Evolutionary conservation across 2,329 filamentous ascomycete genomes (phyloP), one percentile per base, ranked within the genome.

Genomic region (Fusarium cicatricum): DNA sequence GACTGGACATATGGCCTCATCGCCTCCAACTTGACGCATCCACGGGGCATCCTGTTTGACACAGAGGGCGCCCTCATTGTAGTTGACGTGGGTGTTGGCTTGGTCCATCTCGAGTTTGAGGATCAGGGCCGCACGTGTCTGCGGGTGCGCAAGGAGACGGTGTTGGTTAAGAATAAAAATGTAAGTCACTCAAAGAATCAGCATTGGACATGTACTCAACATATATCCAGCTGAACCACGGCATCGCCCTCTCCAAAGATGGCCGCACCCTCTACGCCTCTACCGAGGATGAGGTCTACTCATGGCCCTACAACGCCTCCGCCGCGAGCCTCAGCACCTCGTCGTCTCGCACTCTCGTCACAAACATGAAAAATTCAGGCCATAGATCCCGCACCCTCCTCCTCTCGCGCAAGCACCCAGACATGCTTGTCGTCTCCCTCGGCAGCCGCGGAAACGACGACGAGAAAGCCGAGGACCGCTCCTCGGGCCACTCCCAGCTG

Each of bases 351-450:
- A 84, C 80, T 3, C 55, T 92, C 5, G 77, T 92, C 40, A 77
- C 76, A 32, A 85, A 85, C 61, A 90, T 91, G 87, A 78, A 66
- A 63, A 82, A 81, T 54, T 72, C 77, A 5, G 88, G 86, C 42
- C 88, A 91, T 64, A 82, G 78, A 6, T 88, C 88, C 0, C 82
- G 90, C 31, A 91, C 89, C 0, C 76, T 92, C 2, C 78, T 90
- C 33, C 74, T 89, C 12, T 86, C 88, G 0, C 70, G 75, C 14
- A 79, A 79, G 28, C 73, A 78, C 8, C 80, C 84, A 0, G 82
- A 81, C 16, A 75, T 83, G 57, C 77, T 92, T 4, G 72, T 92
- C 38, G 81, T 92, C 34, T 89, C 84, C 34, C 82, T 87, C 54
- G 89, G 90, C 36, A 89, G 84, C 65, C 76, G 79, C 28, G 75